Percentiles rank a stretch among this genome's conserved stretches.
These are phyloP conservation scores for Trichoderma simmonsii DNA, from an alignment of 2,329 filamentous ascomycete species.

Conservation along the genomic window DNA sequence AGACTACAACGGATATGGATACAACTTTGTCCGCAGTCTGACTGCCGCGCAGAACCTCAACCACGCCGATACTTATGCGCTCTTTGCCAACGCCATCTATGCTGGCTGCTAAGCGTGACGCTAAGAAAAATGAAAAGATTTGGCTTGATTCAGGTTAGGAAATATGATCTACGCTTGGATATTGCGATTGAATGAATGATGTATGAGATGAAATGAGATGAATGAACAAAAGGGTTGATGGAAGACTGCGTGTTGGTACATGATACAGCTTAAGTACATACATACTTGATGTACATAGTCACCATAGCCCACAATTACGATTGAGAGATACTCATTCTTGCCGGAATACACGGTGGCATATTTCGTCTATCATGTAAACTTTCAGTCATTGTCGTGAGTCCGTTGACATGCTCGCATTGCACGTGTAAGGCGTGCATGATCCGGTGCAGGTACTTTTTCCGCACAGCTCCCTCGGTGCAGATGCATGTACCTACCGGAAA, in stretches of 20 bases:
- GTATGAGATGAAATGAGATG: neutral
- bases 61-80: conserved; percentile 60
- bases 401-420: neutral
- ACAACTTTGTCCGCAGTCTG: conserved; percentile 50
- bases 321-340: neutral
- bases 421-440: neutral
- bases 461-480: neutral
- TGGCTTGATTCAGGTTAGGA: neutral
- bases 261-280: neutral
- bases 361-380: neutral
- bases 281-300: neutral
- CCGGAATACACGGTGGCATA: neutral
- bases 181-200: neutral
- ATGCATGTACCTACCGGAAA: neutral
- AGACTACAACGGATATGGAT: conserved; percentile 57
- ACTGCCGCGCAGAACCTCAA: conserved; percentile 49
- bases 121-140: neutral
- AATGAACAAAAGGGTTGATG: neutral
- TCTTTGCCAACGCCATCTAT: conserved; percentile 39
- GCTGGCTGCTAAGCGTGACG: conserved; percentile 36
- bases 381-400: neutral
- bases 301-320: neutral
- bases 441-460: neutral
- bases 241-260: neutral
- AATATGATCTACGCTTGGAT: neutral